A percentile compares a stretch with the other conserved stretches of the same genome.
These are phyloP conservation scores for Hevea brasiliensis DNA, from an alignment of 345 rosid genomes.

Conservation along the genomic window DNA sequence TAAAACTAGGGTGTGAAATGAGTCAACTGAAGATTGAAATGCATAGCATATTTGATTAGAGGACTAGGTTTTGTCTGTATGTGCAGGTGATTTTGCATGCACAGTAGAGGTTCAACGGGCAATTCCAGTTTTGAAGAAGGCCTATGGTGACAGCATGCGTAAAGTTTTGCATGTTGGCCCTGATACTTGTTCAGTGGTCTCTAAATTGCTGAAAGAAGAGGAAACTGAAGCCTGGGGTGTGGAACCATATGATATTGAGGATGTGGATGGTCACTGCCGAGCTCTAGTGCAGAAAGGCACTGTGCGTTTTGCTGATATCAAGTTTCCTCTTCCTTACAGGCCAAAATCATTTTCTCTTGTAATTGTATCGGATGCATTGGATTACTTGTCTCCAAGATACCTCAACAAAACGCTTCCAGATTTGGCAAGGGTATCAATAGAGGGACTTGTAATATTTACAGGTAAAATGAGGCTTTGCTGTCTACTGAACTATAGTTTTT, in stretches of 20 bases:
- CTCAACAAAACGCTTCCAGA: slow-evolving; percentile 89
- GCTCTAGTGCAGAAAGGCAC: slow-evolving; percentile 68
- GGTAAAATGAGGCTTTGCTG: slow-evolving; percentile 17
- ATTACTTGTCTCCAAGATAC: slow-evolving; percentile 89
- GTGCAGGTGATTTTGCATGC: slow-evolving; percentile 70
- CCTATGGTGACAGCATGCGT: slow-evolving; percentile 83
- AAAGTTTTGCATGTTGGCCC: slow-evolving; percentile 96
- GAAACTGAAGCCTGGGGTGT: slow-evolving; percentile 96
- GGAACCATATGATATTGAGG: slow-evolving; percentile 95
- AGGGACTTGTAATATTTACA: slow-evolving; percentile 71
- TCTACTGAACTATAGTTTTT: neutral
- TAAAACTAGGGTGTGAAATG: neutral
- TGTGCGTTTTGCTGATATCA: slow-evolving; percentile 89
- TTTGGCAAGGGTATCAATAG: slow-evolving; percentile 79
- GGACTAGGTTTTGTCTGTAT: neutral
- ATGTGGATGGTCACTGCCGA: slow-evolving; percentile 75
- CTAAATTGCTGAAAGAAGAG: slow-evolving; percentile 70
- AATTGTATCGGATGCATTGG: slow-evolving; percentile 85
- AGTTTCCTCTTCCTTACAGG: slow-evolving; percentile 86
- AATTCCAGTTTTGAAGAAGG: slow-evolving; percentile 69
- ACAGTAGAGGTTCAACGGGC: slow-evolving; percentile 74
- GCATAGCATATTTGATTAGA: neutral
- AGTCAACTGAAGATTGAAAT: neutral
- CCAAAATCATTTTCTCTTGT: slow-evolving; percentile 90
- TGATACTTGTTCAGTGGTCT: slow-evolving; percentile 85